These are phyloP conservation scores for Xylaria multiplex DNA, from an alignment of 2,329 filamentous ascomycete species.

Conservation along the genomic window DNA sequence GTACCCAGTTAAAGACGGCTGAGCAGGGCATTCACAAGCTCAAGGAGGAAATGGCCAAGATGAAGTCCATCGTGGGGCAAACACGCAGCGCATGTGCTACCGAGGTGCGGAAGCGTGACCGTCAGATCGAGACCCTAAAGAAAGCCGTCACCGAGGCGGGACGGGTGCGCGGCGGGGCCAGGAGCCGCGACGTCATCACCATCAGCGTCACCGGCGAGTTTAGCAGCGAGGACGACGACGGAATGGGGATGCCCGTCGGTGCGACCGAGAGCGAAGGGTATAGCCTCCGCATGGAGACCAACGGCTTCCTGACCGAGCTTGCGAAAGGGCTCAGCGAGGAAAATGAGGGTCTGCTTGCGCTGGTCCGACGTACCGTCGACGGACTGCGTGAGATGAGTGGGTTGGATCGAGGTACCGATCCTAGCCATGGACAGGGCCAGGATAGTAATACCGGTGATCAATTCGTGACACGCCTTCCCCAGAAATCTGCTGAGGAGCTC, in stretches of 20 bases:
- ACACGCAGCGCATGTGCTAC: conserved; percentile 87
- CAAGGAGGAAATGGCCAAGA: conserved; percentile 82
- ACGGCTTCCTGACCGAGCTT: conserved; percentile 86
- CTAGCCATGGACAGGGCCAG: conserved; percentile 39
- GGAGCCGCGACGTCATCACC: conserved; percentile 64
- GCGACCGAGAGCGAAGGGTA: conserved; percentile 64
- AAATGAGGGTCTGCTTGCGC: conserved; percentile 81
- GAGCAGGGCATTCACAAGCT: conserved; percentile 79
- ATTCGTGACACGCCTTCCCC: conserved; percentile 38
- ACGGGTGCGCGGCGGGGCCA: conserved; percentile 67
- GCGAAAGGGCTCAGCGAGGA: conserved; percentile 88
- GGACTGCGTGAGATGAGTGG: conserved; percentile 77
- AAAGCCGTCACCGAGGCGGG: conserved; percentile 80
- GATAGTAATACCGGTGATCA: conserved; percentile 14
- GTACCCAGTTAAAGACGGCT: conserved; percentile 75
- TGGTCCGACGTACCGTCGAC: conserved; percentile 76
- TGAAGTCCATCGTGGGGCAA: conserved; percentile 83
- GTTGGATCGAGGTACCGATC: conserved; percentile 51
- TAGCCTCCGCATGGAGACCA: conserved; percentile 85
- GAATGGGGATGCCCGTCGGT: conserved; percentile 44
- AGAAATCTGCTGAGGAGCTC: conserved; percentile 69
- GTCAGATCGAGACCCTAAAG: conserved; percentile 89
- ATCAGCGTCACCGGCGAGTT: conserved; percentile 69
- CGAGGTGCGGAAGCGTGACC: conserved; percentile 88
- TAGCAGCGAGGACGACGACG: conserved; percentile 61